Conservation (phyloP, 495 filamentous ascomycete species). For the Xylaria nigripes region DNA sequence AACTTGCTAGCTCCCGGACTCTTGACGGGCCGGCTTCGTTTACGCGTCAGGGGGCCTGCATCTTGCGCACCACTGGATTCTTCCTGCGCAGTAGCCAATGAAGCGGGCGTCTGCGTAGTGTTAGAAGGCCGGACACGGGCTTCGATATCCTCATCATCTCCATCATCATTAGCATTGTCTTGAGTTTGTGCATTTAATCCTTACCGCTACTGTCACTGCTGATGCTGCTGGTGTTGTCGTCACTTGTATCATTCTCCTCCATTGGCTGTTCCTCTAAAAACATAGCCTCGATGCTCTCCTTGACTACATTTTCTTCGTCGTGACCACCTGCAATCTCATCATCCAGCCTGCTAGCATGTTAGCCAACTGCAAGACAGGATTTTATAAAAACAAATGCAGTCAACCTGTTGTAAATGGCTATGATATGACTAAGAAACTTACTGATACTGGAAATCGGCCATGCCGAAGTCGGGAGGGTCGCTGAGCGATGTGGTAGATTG, state of each 20-base stretch:
- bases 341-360: not conserved
- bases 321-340: not conserved
- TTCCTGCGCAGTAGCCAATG: not conserved
- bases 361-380: not conserved
- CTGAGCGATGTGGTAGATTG: no score
- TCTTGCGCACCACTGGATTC: not conserved
- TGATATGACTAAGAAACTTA: no score
- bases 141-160: not conserved
- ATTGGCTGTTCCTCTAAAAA: not conserved
- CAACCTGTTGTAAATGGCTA: no score
- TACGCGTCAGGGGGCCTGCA: not conserved
- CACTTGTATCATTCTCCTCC: no score
- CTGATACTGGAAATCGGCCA: not conserved
- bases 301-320: not conserved
- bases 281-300: not conserved
- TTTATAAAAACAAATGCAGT: no score
- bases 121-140: not conserved
- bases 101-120: not conserved
- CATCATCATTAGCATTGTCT: not conserved
- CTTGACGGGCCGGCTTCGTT: constrained; percentile 2
- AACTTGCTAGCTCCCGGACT: not conserved
- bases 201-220: no score
- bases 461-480: no score
- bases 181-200: no score
- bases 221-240: no score